A percentile compares a stretch with the other conserved stretches of the same genome.
phyloP scores from a whole-genome alignment of 1,139 yeast genomes.

The Zhuliangozyma parablackwelliae region DNA sequence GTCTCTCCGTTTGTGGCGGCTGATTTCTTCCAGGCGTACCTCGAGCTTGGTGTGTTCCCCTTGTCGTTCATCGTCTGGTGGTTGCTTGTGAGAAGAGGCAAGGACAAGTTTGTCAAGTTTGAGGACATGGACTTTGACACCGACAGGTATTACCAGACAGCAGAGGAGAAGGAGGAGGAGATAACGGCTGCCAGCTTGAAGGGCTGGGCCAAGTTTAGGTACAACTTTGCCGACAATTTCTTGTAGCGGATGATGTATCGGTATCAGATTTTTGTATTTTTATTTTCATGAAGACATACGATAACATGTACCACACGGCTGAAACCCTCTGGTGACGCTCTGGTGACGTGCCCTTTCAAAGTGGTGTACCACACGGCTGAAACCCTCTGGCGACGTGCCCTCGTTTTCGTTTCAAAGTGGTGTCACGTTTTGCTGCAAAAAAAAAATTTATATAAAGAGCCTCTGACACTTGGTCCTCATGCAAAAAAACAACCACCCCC shows the following conservation, averaged over 20 bases:
- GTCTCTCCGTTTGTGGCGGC: slow-evolving; percentile 45
- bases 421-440: no score
- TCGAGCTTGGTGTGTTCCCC: slow-evolving; percentile 39
- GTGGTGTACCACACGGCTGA: background rate
- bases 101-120: slow-evolving; percentile 43
- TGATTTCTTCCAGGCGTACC: slow-evolving; percentile 32
- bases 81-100: slow-evolving; percentile 44
- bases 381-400: background rate
- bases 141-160: slow-evolving; percentile 50
- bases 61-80: slow-evolving; percentile 34
- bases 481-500: no score
- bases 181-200: slow-evolving; percentile 35
- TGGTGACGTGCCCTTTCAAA: no score
- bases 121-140: slow-evolving; percentile 63
- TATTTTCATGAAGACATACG: background rate
- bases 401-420: no score
- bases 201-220: slow-evolving; percentile 44
- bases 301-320: background rate
- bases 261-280: background rate
- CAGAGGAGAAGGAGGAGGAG: slow-evolving; percentile 42
- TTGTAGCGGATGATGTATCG: slow-evolving; percentile 15
- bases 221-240: slow-evolving; percentile 26
- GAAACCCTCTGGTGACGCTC: background rate
- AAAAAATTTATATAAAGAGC: no score
- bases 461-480: no score